Evolutionary conservation across 768 basidiomycete genomes (phyloP).

Genomic region (Psilocybe cyanescens): DNA sequence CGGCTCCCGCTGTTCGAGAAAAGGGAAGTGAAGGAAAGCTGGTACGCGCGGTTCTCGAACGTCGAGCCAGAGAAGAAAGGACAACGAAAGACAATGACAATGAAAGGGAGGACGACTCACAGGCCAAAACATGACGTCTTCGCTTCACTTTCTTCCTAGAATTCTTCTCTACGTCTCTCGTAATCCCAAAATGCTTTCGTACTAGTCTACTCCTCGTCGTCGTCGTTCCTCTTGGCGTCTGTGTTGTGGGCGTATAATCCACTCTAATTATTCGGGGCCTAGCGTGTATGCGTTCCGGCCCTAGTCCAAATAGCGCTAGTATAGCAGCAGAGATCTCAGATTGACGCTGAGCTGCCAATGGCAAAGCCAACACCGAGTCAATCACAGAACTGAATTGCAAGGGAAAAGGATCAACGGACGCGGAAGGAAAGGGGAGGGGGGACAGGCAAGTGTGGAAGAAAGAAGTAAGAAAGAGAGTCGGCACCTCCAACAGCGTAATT

Average conservation of each 20-base stretch:
- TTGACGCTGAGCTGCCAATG: neutral
- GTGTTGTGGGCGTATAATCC: too few species aligned
- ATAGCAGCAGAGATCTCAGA: neutral
- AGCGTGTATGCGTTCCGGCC: too few species aligned
- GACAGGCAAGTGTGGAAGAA: neutral
- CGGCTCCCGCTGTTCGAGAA: neutral
- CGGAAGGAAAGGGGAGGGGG: neutral
- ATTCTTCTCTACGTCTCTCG: neutral
- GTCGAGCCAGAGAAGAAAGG: too few species aligned
- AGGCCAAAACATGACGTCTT: conserved; percentile 2
- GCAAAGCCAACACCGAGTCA: too few species aligned
- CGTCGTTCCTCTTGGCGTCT: neutral
- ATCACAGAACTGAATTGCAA: neutral
- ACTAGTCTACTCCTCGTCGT: neutral
- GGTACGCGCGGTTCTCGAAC: too few species aligned
- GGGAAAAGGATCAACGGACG: neutral
- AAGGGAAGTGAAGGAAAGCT: neutral
- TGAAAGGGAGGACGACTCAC: neutral
- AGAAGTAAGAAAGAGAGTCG: neutral
- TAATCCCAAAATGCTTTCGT: neutral
- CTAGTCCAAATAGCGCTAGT: too few species aligned
- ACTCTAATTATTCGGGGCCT: too few species aligned
- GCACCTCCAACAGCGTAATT: conserved; percentile 23
- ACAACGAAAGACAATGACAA: too few species aligned
- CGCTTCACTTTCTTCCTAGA: neutral